These are phyloP conservation scores for Penicillium sp. DNA, from an alignment of 2,329 filamentous ascomycete species.

Conservation along the genomic window DNA sequence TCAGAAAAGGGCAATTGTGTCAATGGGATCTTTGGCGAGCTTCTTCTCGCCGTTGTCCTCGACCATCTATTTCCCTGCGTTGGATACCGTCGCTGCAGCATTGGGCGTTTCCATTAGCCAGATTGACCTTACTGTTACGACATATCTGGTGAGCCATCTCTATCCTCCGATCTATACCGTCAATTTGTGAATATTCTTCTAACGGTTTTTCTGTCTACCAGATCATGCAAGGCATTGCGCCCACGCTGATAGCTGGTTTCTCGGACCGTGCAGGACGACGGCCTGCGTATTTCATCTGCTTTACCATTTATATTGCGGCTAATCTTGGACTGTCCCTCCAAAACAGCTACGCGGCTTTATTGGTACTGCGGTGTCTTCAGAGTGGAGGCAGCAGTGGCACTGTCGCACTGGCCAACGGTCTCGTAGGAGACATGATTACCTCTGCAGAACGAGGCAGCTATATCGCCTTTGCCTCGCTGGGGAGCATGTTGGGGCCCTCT, in stretches of 20 bases:
- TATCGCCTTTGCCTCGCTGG: constrained; percentile 34
- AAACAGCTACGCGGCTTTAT: constrained; percentile 27
- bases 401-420: constrained; percentile 36
- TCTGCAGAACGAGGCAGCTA: constrained; percentile 36
- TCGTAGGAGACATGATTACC: constrained; percentile 37
- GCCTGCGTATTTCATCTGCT: constrained; percentile 50
- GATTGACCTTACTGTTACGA: constrained; percentile 51
- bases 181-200: neutral
- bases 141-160: constrained; percentile 39
- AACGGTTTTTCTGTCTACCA: constrained; percentile 16
- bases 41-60: constrained; percentile 33
- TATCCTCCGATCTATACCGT: neutral
- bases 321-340: constrained; percentile 38
- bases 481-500: constrained; percentile 29
- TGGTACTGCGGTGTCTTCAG: constrained; percentile 34
- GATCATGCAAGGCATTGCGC: constrained; percentile 54
- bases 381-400: constrained; percentile 36
- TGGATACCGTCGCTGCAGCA: constrained; percentile 33
- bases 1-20: constrained; percentile 22
- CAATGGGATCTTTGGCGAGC: constrained; percentile 22
- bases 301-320: constrained; percentile 40
- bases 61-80: constrained; percentile 35
- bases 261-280: constrained; percentile 49
- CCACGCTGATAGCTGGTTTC: constrained; percentile 49
- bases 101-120: constrained; percentile 39